phyloP scores from a whole-genome alignment of 2,329 filamentous ascomycete genomes.

The Orbilia oligospora region DNA sequence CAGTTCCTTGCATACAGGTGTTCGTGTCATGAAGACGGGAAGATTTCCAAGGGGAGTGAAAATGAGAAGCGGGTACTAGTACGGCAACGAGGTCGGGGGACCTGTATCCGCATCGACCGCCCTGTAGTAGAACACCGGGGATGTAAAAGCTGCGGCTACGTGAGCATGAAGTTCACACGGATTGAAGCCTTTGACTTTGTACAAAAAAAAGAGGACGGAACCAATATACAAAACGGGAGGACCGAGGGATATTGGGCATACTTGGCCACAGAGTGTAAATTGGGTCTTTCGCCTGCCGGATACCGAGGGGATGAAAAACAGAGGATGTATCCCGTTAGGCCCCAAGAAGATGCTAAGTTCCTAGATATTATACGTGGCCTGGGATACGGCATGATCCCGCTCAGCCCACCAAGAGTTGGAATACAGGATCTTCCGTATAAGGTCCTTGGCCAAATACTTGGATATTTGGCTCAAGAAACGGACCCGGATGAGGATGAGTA shows the following conservation, averaged over 20 bases:
- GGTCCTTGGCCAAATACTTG: conserved; percentile 24
- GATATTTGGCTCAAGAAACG: neutral
- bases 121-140: neutral
- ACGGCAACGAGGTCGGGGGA: neutral
- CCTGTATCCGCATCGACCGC: neutral
- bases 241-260: conserved; percentile 37
- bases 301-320: conserved; percentile 4
- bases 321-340: conserved; percentile 18
- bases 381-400: conserved; percentile 15
- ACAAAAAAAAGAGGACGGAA: neutral
- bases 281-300: neutral
- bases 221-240: neutral
- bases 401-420: conserved; percentile 3
- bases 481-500: neutral
- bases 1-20: conserved; percentile 29
- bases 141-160: conserved; percentile 17
- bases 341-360: conserved; percentile 1
- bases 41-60: neutral
- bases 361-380: conserved; percentile 24
- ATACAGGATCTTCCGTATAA: conserved; percentile 33
- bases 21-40: neutral
- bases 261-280: conserved; percentile 31
- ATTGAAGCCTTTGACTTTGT: conserved; percentile 46
- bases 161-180: conserved; percentile 39
- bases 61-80: neutral